A percentile compares a stretch with the other conserved stretches of the same genome.
phyloP scores from a whole-genome alignment of 129 eudicot species.

The Flaveria brownii region DNA sequence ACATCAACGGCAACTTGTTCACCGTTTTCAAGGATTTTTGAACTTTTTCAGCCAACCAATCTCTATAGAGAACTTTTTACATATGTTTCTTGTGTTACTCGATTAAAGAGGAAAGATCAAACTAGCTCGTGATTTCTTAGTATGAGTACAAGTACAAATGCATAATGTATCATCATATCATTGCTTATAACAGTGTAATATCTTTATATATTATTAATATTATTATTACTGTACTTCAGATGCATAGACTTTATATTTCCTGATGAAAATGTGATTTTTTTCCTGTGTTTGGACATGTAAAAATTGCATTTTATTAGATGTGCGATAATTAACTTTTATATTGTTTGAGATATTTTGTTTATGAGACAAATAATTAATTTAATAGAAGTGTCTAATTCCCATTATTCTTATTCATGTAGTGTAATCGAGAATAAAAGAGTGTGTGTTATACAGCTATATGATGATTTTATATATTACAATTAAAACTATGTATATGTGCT shows the following conservation, averaged over 20 bases:
- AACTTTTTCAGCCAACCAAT: constrained; percentile 9
- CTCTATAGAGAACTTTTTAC: constrained; percentile 23
- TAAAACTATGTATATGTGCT: too few species aligned
- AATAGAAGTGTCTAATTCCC: too few species aligned
- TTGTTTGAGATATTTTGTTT: not conserved
- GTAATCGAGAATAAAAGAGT: too few species aligned
- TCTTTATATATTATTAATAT: constrained; percentile 10
- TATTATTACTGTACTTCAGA: not conserved
- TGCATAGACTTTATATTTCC: not conserved
- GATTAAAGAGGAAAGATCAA: constrained; percentile 14
- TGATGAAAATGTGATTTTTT: not conserved
- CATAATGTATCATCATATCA: constrained; percentile 22
- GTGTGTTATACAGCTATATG: too few species aligned
- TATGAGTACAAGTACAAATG: constrained; percentile 22
- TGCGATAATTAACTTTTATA: not conserved
- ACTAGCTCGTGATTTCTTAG: constrained; percentile 1
- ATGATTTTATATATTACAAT: too few species aligned
- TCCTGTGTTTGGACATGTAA: not conserved
- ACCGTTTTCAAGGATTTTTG: constrained; percentile 57
- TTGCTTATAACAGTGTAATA: constrained; percentile 10
- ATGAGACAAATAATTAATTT: too few species aligned
- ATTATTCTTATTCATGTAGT: too few species aligned
- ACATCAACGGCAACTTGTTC: constrained; percentile 67
- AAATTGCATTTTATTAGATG: not conserved
- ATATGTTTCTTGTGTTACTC: constrained; percentile 18